Base-by-base conservation (phyloP, 345 rosid genomes). In the Camelina sativa region DNA sequence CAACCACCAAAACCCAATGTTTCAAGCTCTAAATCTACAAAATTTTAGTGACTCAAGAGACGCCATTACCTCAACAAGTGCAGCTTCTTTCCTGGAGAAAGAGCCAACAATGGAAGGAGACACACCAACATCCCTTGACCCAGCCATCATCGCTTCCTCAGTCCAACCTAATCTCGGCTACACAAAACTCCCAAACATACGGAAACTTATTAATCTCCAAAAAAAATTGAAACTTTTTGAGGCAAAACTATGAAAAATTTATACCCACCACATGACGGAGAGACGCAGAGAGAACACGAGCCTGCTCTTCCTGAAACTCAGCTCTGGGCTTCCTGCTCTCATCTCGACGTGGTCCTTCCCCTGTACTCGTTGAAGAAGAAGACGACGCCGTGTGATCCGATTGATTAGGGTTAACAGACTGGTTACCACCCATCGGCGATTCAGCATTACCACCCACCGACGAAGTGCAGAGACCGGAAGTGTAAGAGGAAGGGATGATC, bases 51-150 rank as follows among this genome's bases (percentile, higher is more conserved):
- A 52, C 35, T 32, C 37, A 2, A 7, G 25, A 41, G 76, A 67
- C 38, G 35, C 15, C 15, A 38, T 41, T 56, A 94, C 98, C 97
- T 95, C 99, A 17, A 92, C 93, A 8, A 95, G 84, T 2, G 91
- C 89, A 32, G 97, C 97, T 80, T 89, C 97, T 82, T 89, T 92
- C 59, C 96, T 81, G 1, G 96, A 86, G 80, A 92, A 86, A 69
- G 97, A 85, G 12, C 99, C 99, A 44, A 92, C 85, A 1, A 92
- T 84, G 2, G 97, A 85, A 73, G 99, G 99, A 62, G 99, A 95
- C 20, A 90, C 73, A 56, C 88, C 96, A 65, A 82, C 90, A 15
- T 95, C 99, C 64, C 89, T 92, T 8, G 97, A 92, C 55, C 97
- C 97, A 6, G 99, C 97, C 40, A 87, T 87, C 97, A 92, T 82